Base-by-base conservation (phyloP, 176 grass and related monocot genomes). In the Guadua angustifolia region DNA sequence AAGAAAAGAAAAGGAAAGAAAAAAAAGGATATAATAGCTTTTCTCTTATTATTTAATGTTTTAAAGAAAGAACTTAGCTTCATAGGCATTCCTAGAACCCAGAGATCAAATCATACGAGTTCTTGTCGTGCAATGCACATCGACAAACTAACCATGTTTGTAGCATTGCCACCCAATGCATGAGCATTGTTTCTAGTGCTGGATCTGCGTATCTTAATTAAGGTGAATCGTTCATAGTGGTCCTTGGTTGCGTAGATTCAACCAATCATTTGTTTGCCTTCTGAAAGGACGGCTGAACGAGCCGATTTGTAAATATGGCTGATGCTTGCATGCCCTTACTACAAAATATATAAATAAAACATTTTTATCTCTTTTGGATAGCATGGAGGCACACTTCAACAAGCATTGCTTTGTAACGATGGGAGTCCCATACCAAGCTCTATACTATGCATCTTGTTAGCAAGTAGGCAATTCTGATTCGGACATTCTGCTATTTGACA, bases 101-200 rank as follows among this genome's bases (percentile, higher is more conserved):
- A 36, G 86, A 52, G 73, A 82, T 73, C 66, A 79, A 55, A 88
- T 79, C 59, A 55, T 69, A 69, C 56, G 25, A 74, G 83, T 85
- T 83, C 75, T 73, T 81, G 39, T 53, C 49, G 63, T 89, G 79
- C 83, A 79, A 68, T 79, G 89, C 24, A 87, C 77, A 80, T 84
- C 52, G 80, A 84, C 62, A 87, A 65, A 78, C 60, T 69, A 86
- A 75, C 44, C 17, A 16, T 83, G 67, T 82, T 80, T 45, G 14
- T 50, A 32, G 22, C 75, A 69, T 33, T 55, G 22, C 38, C 56
- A 75, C 61, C 73, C 57, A 80, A 88, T 90, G 91, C 88, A 93
- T 93, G 82, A 85, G 85, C 88, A 86, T 88, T 69, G 88, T 90
- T 88, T 82, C 88, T 66, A 53, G 85, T 87, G 81, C 85, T 77